phyloP scores from a whole-genome alignment of 2,329 filamentous ascomycete genomes.

The Didymella glomerata region DNA sequence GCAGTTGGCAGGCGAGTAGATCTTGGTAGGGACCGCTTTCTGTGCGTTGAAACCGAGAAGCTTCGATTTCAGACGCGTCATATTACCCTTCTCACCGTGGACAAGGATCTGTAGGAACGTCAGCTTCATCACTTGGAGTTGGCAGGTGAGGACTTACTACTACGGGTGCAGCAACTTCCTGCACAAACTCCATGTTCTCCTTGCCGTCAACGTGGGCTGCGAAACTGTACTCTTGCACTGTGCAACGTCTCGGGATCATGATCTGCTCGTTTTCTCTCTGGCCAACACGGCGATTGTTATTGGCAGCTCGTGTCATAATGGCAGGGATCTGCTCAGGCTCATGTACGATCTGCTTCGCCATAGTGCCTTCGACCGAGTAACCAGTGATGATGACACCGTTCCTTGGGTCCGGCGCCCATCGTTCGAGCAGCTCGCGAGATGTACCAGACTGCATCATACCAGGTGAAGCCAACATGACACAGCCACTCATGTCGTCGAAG shows the following conservation, averaged over 20 bases:
- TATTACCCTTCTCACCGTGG: conserved; percentile 96
- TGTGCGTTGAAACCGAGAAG: conserved; percentile 88
- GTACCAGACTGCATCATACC: conserved; percentile 99
- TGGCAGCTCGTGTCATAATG: conserved; percentile 72
- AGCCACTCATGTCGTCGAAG: conserved; percentile 94
- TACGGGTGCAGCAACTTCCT: conserved; percentile 88
- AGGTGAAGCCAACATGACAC: conserved; percentile 95
- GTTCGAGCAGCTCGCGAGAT: conserved; percentile 87
- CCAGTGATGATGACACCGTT: conserved; percentile 99
- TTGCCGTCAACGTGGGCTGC: conserved; percentile 96
- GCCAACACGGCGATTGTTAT: conserved; percentile 67
- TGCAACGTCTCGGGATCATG: conserved; percentile 91
- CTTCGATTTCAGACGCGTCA: conserved; percentile 96
- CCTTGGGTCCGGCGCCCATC: conserved; percentile 95
- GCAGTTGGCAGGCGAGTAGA: conserved; percentile 93
- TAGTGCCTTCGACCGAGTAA: conserved; percentile 97
- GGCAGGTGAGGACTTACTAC: conserved; percentile 70
- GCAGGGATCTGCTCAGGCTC: conserved; percentile 95
- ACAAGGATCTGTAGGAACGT: conserved; percentile 78
- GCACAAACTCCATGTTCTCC: conserved; percentile 96
- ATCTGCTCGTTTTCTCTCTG: conserved; percentile 79
- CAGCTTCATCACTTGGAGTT: neutral
- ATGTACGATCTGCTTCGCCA: conserved; percentile 94
- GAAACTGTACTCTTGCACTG: conserved; percentile 92
- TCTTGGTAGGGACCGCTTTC: conserved; percentile 83